A percentile compares a stretch with the other conserved stretches of the same genome.
These are phyloP conservation scores for Caryopteris hybrid DNA, from an alignment of 305 asterid species.

Conservation along the genomic window DNA sequence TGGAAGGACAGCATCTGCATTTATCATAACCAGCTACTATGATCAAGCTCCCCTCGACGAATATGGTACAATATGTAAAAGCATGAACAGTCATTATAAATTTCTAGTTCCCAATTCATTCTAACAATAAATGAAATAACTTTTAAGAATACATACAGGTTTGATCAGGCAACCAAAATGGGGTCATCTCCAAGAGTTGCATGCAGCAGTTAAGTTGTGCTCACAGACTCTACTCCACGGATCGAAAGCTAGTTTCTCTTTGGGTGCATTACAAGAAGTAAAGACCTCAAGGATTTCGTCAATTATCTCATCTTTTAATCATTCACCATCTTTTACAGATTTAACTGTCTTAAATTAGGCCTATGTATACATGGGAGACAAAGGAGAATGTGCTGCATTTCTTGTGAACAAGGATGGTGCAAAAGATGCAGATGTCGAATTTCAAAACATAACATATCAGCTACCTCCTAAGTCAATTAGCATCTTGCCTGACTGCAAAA, in stretches of 20 bases:
- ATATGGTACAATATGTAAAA: conserved; percentile 48
- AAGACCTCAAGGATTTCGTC: neutral
- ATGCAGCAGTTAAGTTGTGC: conserved; percentile 55
- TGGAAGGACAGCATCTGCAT: conserved; percentile 60
- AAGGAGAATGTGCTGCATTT: conserved; percentile 73
- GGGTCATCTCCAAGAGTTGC: conserved; percentile 79
- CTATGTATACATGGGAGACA: conserved; percentile 38
- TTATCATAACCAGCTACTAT: conserved; percentile 58
- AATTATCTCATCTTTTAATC: no score
- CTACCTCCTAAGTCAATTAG: conserved; percentile 71
- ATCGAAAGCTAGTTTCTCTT: conserved; percentile 21
- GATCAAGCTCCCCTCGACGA: conserved; percentile 93
- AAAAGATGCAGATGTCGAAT: conserved; percentile 32
- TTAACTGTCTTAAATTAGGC: conserved; percentile 38
- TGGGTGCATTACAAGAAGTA: conserved; percentile 71
- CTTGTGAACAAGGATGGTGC: conserved; percentile 47
- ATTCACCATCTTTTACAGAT: neutral
- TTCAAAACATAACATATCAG: conserved; percentile 33
- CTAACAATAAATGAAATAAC: neutral
- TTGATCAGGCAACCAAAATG: conserved; percentile 76
- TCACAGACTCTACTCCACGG: conserved; percentile 59
- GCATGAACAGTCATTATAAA: neutral
- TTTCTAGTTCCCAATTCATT: neutral
- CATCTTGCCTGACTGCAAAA: conserved; percentile 73
- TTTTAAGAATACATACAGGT: conserved; percentile 33